Evolutionary conservation across 1,284 basidiomycete genomes (phyloP).

Genomic region (Ganoderma lingzhi): DNA sequence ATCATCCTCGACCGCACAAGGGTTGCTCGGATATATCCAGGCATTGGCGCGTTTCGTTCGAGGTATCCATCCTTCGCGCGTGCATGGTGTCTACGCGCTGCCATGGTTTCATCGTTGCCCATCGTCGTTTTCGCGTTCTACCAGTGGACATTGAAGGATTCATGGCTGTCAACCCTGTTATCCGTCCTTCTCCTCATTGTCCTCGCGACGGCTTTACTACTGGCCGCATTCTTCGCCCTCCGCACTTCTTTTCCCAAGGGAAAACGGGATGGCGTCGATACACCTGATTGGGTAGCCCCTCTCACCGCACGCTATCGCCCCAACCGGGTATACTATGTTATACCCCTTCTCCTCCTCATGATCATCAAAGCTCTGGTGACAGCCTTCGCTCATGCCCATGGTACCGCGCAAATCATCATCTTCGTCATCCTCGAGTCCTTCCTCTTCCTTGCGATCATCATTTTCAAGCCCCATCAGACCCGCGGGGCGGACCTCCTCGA

Average conservation of each 20-base stretch:
- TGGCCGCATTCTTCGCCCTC: conserved; percentile 54
- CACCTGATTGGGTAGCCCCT: conserved; percentile 50
- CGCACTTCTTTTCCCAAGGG: conserved; percentile 46
- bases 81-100: conserved; percentile 67
- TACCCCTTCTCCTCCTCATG: conserved; percentile 61
- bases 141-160: conserved; percentile 90
- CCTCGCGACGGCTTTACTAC: conserved; percentile 55
- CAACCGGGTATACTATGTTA: conserved; percentile 64
- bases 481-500: conserved; percentile 68
- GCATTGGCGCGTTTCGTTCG: conserved; percentile 43
- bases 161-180: conserved; percentile 78
- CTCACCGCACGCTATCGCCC: conserved; percentile 65
- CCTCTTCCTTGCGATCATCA: conserved; percentile 61
- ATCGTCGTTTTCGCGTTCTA: conserved; percentile 82
- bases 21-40: conserved; percentile 36
- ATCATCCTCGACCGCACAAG: conserved; percentile 43
- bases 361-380: conserved; percentile 77
- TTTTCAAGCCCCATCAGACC: conserved; percentile 64
- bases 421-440: conserved; percentile 75
- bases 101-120: conserved; percentile 71
- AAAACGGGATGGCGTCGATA: conserved; percentile 15
- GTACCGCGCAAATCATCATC: conserved; percentile 76
- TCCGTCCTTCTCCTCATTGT: conserved; percentile 73
- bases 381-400: conserved; percentile 71
- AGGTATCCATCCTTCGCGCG: conserved; percentile 57